These are phyloP conservation scores for Zelopaecilomyces penicillatus DNA, from an alignment of 2,329 filamentous ascomycete genomes.

Conservation along the genomic window DNA sequence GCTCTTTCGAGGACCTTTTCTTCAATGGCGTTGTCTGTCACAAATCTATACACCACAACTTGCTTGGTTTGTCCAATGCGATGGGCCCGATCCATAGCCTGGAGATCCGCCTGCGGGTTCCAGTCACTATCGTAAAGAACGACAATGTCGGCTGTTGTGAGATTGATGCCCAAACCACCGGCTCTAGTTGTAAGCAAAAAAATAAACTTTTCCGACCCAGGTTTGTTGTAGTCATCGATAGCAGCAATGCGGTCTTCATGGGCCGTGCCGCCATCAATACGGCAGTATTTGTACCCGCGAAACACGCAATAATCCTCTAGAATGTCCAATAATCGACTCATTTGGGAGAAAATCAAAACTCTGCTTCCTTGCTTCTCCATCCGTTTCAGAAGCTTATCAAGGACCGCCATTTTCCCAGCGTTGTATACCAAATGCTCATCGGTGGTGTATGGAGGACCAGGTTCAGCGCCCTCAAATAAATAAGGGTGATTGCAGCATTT, in stretches of 20 bases:
- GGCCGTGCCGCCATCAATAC: slow-evolving; percentile 92
- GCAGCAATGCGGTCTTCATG: slow-evolving; percentile 96
- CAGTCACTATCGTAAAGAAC: slow-evolving; percentile 96
- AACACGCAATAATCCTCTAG: slow-evolving; percentile 98
- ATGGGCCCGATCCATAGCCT: slow-evolving; percentile 98
- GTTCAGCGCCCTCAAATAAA: slow-evolving; percentile 93
- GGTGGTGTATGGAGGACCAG: slow-evolving; percentile 93
- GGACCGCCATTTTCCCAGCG: slow-evolving; percentile 92
- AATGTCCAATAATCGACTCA: slow-evolving; percentile 95
- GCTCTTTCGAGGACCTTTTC: slow-evolving; percentile 96
- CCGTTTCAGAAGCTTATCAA: slow-evolving; percentile 81
- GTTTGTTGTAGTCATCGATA: slow-evolving; percentile 97
- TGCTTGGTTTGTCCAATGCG: slow-evolving; percentile 98
- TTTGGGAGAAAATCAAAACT: slow-evolving; percentile 98
- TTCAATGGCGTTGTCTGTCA: slow-evolving; percentile 96
- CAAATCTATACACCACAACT: slow-evolving; percentile 90
- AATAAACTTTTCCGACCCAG: slow-evolving; percentile 89
- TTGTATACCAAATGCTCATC: slow-evolving; percentile 94
- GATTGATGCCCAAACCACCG: slow-evolving; percentile 91
- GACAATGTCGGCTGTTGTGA: slow-evolving; percentile 92
- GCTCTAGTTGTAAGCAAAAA: slow-evolving; percentile 93
- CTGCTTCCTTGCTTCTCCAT: slow-evolving; percentile 82
- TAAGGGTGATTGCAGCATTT: slow-evolving; percentile 99
- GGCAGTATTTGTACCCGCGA: slow-evolving; percentile 88
- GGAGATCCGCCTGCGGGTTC: slow-evolving; percentile 96